Evolutionary conservation across 2,329 filamentous ascomycete genomes (phyloP), one percentile per base, ranked within the genome.

Genomic region (Penicillium hesseltinei): DNA sequence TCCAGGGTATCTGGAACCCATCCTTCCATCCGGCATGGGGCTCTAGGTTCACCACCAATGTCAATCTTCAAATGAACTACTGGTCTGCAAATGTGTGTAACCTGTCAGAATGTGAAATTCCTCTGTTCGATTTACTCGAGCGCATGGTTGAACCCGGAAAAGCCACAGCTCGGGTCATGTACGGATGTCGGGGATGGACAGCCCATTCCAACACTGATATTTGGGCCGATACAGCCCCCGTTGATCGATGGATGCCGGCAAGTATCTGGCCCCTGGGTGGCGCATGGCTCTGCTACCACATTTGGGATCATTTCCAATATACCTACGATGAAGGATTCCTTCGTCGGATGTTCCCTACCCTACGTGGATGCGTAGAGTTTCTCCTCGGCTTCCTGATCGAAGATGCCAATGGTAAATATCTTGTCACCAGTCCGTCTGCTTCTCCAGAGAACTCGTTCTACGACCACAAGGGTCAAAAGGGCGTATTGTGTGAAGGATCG

Each of bases 51-150:
- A 82, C 84, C 44, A 75, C 78, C 42, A 83, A 86, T 59, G 83
- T 86, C 64, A 86, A 86, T 56, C 58, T 85, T 0, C 82, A 86
- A 62, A 86, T 86, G 84, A 86, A 85, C 58, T 80, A 86, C 60
- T 86, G 84, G 83, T 73, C 72, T 2, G 77, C 79, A 2, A 81
- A 84, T 35, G 77, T 82, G 51, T 83, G 81, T 0, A 73, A 82
- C 0, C 76, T 81, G 46, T 78, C 31, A 0, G 76, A 78, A 44
- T 76, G 72, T 3, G 73, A 78, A 19, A 52, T 69, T 2, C 77
- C 80, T 0, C 54, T 82, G 0, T 77, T 81, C 35, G 69, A 74
- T 23, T 63, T 77, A 2, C 67, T 80, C 3, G 73, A 78, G 19
- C 68, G 70, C 3, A 69, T 75, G 60, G 61, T 67, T 59, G 58